Conservation (phyloP, 2,329 filamentous ascomycete genomes). For the Monilinia fructicola region DNA sequence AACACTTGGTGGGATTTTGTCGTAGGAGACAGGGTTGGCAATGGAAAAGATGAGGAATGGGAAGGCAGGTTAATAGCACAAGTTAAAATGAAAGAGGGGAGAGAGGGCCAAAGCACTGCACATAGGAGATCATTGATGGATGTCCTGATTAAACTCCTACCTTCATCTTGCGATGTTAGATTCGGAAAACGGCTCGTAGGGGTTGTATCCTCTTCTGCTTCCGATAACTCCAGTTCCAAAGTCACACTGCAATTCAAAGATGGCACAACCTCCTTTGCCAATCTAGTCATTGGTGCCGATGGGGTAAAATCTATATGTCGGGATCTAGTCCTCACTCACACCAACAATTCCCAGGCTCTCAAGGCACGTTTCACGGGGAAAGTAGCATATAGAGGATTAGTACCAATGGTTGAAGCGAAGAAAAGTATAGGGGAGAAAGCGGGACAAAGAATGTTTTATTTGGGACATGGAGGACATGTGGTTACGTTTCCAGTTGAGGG, state of each 20-base stretch:
- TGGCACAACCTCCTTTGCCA: background rate
- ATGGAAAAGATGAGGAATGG: background rate
- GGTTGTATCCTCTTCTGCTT: background rate
- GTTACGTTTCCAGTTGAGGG: constrained; percentile 44
- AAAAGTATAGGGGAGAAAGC: constrained; percentile 4
- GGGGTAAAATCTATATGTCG: constrained; percentile 9
- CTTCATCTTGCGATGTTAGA: constrained; percentile 2
- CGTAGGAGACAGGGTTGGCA: background rate
- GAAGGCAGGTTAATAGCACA: constrained; percentile 3
- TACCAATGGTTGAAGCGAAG: constrained; percentile 51
- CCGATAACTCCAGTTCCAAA: background rate
- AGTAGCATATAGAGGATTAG: constrained; percentile 56
- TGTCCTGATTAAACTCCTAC: constrained; percentile 8
- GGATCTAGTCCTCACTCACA: constrained; percentile 1
- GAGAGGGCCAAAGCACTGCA: constrained; percentile 11
- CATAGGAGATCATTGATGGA: constrained; percentile 13
- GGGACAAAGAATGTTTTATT: constrained; percentile 46
- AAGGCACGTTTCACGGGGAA: constrained; percentile 13
- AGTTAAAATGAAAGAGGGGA: constrained; percentile 8
- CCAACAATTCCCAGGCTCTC: background rate
- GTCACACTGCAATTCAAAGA: background rate
- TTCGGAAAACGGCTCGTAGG: background rate
- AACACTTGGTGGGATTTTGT: constrained; percentile 13
- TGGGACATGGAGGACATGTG: constrained; percentile 55
- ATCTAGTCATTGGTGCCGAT: constrained; percentile 4